Conservation (phyloP, 1,139 yeast species). For the Yarrowia galli region DNA sequence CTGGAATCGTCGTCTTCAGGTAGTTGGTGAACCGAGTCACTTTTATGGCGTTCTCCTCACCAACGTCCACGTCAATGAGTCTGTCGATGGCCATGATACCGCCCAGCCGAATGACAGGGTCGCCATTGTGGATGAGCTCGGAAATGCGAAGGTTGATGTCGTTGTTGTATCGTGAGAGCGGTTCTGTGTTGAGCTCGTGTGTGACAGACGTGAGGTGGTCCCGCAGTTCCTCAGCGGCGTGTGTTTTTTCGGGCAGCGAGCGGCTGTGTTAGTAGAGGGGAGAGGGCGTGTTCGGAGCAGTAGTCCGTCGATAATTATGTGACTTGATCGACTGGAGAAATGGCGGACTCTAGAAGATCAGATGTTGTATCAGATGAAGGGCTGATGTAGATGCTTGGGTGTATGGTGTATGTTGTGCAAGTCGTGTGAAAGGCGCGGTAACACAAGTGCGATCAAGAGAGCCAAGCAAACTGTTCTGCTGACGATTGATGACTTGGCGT, state of each 20-base stretch:
- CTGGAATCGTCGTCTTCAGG: constrained; percentile 77
- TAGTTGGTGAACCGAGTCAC: constrained; percentile 92
- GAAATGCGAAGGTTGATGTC: constrained; percentile 88
- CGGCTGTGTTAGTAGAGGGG: constrained; percentile 23
- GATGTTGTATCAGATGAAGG: no score
- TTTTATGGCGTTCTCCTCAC: constrained; percentile 82
- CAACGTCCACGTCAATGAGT: constrained; percentile 77
- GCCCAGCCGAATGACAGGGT: constrained; percentile 76
- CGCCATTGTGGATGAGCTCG: constrained; percentile 80
- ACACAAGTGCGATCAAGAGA: no score
- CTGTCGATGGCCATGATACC: constrained; percentile 92
- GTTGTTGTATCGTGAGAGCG: constrained; percentile 78
- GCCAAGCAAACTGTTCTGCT: no score
- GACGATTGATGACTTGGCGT: no score
- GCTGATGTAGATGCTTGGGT: no score
- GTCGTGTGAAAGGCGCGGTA: no score
- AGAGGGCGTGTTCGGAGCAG: no score
- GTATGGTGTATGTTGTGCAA: no score
- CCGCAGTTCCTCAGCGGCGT: constrained; percentile 25
- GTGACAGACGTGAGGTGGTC: constrained; percentile 24
- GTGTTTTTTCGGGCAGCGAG: constrained; percentile 27
- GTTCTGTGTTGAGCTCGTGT: constrained; percentile 57
- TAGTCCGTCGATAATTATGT: no score
- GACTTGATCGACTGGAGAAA: no score
- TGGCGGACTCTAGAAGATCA: no score